phyloP scores from a whole-genome alignment of 495 filamentous ascomycete species.

The Penicillium steckii region DNA sequence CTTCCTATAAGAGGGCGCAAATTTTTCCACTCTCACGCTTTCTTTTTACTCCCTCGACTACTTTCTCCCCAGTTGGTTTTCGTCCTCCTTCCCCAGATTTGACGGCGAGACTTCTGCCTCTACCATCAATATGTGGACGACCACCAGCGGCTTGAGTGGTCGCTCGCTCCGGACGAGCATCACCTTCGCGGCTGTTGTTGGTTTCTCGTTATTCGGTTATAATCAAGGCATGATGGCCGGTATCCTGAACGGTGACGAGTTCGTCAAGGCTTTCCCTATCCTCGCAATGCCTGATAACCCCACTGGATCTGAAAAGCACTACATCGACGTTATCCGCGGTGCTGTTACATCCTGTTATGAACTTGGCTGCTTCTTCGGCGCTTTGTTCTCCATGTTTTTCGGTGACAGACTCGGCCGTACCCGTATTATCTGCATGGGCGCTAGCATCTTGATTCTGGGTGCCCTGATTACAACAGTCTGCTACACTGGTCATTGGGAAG shows the following conservation, averaged over 20 bases:
- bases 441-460: constrained; percentile 68
- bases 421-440: constrained; percentile 59
- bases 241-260: constrained; percentile 69
- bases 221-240: constrained; percentile 75
- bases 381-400: constrained; percentile 64
- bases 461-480: constrained; percentile 66
- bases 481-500: constrained; percentile 35
- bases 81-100: neutral
- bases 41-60: neutral
- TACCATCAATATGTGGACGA: constrained; percentile 40
- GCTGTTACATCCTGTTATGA: constrained; percentile 81
- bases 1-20: constrained; percentile 13
- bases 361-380: constrained; percentile 72
- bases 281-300: constrained; percentile 37
- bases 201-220: constrained; percentile 74
- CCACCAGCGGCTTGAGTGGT: constrained; percentile 35
- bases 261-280: constrained; percentile 63
- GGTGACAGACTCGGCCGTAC: constrained; percentile 70
- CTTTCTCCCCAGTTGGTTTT: constrained; percentile 5
- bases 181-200: constrained; percentile 48
- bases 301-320: neutral
- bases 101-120: neutral
- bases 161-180: constrained; percentile 35
- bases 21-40: neutral
- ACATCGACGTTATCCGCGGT: constrained; percentile 71